Base-by-base conservation (phyloP, 306 rosid species). In the Vigna reflexopilosa region DNA sequence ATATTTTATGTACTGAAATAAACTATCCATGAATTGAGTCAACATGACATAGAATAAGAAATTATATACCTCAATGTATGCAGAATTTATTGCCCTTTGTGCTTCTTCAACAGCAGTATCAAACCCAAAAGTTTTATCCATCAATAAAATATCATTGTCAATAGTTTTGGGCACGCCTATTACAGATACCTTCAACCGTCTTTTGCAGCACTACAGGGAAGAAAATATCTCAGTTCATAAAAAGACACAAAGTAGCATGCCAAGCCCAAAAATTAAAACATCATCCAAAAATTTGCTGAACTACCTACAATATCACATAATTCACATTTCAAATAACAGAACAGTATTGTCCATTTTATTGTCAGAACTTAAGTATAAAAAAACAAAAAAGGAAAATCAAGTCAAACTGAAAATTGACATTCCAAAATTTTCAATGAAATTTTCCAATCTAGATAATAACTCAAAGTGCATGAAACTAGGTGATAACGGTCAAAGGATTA, bases 41-140 rank as follows among this genome's bases (percentile, higher is more conserved):
- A 17, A 65, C 24, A 61, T 67, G 69, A 61, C 52, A 19, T 16
- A 16, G 52, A 80, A 62, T 62, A 36, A 57, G 57, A 42, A 12
- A 11, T 47, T 82, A 66, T 10, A 65, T 87, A 90, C 99, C 98
- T 96, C 99, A 38, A 96, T 93, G 77, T 93, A 96, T 64, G 99
- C 97, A 69, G 99, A 96, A 87, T 93, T 90, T 83, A 96, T 96
- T 73, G 99, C 99, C 68, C 98, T 87, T 68, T 96, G 99, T 71
- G 97, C 97, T 88, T 93, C 99, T 89, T 93, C 99, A 82, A 96
- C 99, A 40, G 99, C 99, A 75, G 99, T 93, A 87, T 96, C 99
- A 40, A 96, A 96, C 72, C 99, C 99, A 80, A 96, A 96, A 50
- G 99, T 96, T 83, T 96, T 96, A 76, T 96, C 99, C 97, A 96